Evolutionary conservation across 192 early-diverging fungal species (phyloP), one percentile per base, ranked within the genome.

Genomic region (Linnemannia exigua): DNA sequence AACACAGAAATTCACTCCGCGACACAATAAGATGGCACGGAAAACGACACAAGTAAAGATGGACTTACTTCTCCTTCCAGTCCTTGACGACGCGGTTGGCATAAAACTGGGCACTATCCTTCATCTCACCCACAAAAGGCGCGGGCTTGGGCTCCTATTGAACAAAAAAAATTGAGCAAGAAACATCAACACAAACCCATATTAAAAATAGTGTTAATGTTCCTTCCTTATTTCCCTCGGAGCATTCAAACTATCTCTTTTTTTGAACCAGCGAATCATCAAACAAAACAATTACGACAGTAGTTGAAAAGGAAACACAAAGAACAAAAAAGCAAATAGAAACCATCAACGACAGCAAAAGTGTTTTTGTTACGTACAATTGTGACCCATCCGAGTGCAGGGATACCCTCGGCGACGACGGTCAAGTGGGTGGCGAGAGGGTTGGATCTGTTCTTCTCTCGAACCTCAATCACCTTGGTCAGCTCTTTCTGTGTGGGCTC

Each of bases 21-120:
- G 28, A 63, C 25, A 25, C 11, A 31, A 3, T 14, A 12, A 63
- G 22, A 4, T 63, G 28, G n/a, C 54, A 28, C 58, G 28, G 52
- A 63, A 61, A 63, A 63, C 58, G 28, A 63, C 58, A 63, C 58
- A 48, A 66, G 25, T 36, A 2, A 31, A 20, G 19, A 17, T 22
- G 44, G 15, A 77, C 89, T 70, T 89, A 97, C 94, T 95, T 97
- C 77, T 98, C 97, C 84, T 95, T 97, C 87, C 88, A 95, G 51
- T 97, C 95, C 82, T 94, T 97, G 63, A 96, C 93, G 79, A 99
- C 96, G 47, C 96, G 93, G 89, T 98, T 96, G 37, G 93, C 90
- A 79, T 96, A 99, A 75, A 97, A 99, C 89, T 97, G 96, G 20
- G 96, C 96, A 44, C 95, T 91, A 44, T 99, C 96, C 87, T 95